These are phyloP conservation scores for Akanthomyces uredinophilus DNA, from an alignment of 2,329 filamentous ascomycete genomes.

Conservation along the genomic window DNA sequence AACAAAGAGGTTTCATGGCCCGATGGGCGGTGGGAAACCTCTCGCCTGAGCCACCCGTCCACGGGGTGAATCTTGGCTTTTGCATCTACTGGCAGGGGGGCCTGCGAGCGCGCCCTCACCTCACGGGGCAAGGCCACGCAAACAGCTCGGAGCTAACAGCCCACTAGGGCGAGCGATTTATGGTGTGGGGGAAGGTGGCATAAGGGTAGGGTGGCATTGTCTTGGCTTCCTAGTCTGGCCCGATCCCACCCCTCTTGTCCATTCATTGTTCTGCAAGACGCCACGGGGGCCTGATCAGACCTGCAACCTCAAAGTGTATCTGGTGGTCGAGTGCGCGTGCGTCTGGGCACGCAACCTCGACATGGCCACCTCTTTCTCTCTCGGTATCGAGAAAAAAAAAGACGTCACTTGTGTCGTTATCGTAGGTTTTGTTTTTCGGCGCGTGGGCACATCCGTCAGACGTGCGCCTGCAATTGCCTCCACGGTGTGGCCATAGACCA, in stretches of 20 bases:
- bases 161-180: not conserved
- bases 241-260: not conserved
- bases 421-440: too few species aligned
- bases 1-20: not conserved
- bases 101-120: not conserved
- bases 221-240: not conserved
- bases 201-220: slow-evolving; percentile 3
- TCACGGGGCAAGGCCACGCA: not conserved
- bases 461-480: too few species aligned
- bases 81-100: not conserved
- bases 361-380: not conserved
- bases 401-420: too few species aligned
- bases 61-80: not conserved
- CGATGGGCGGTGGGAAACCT: not conserved
- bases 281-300: slow-evolving; percentile 8
- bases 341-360: not conserved
- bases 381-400: too few species aligned
- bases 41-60: not conserved
- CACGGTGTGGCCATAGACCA: too few species aligned
- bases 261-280: slow-evolving; percentile 7
- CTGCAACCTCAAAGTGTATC: not conserved
- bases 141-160: not conserved
- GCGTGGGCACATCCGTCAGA: too few species aligned
- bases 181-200: not conserved
- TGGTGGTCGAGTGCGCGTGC: slow-evolving; percentile 5